These are phyloP conservation scores for Trametes gibbosa DNA, from an alignment of 768 basidiomycete genomes.

Conservation along the genomic window DNA sequence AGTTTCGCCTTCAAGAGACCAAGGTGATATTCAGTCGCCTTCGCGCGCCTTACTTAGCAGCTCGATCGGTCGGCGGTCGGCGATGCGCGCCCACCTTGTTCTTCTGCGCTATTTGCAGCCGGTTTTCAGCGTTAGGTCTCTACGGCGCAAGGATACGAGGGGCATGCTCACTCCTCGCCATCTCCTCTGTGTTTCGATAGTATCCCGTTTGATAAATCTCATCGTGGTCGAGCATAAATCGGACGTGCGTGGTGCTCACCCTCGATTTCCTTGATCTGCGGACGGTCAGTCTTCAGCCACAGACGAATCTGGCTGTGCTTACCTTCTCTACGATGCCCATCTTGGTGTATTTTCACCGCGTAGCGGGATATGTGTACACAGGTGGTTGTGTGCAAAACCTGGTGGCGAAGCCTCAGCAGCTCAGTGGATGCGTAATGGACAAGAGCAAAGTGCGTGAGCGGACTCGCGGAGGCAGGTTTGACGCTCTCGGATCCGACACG, in stretches of 20 bases:
- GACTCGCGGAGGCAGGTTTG: neutral
- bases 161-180: conserved; percentile 83
- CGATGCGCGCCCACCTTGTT: conserved; percentile 64
- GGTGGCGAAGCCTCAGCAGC: neutral
- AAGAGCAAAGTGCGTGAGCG: neutral
- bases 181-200: conserved; percentile 67
- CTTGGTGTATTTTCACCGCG: conserved; percentile 25
- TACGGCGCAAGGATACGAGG: too few relatives aligned
- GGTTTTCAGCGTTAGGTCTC: neutral
- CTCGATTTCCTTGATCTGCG: conserved; percentile 92
- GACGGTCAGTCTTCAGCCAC: neutral
- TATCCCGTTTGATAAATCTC: neutral
- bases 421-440: conserved; percentile 1
- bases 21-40: conserved; percentile 92
- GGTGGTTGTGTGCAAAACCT: neutral
- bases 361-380: neutral
- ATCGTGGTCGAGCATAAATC: too few relatives aligned
- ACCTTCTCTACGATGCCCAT: conserved; percentile 98
- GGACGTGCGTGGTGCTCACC: conserved; percentile 46
- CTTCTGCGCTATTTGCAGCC: conserved; percentile 69
- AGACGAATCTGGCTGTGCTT: neutral
- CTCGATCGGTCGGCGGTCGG: neutral
- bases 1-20: conserved; percentile 93
- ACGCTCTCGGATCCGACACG: too few relatives aligned
- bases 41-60: conserved; percentile 9